A percentile compares a stretch with the other conserved stretches of the same genome.
Evolutionary conservation across 2,329 filamentous ascomycete genomes (phyloP).

Genomic region (Apiospora sp.): DNA sequence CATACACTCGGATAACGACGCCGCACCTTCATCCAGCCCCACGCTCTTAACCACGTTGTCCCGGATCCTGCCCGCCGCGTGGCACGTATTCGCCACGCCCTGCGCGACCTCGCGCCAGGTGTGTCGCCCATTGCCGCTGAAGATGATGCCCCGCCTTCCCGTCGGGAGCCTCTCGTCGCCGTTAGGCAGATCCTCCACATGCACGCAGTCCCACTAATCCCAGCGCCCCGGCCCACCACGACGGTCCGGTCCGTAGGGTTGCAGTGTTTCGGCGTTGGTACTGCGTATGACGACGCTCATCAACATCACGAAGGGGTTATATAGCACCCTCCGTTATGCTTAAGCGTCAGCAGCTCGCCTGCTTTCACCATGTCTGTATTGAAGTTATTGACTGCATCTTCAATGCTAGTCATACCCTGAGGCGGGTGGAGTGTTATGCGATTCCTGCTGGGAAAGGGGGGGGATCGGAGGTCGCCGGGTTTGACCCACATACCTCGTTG

Average conservation of each 20-base stretch:
- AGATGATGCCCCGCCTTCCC: conserved; percentile 51
- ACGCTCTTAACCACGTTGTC: conserved; percentile 39
- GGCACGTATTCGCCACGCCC: conserved; percentile 44
- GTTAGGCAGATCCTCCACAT: conserved; percentile 51
- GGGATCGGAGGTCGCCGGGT: neutral
- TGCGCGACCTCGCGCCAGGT: conserved; percentile 49
- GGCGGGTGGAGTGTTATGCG: no score
- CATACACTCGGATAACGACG: neutral
- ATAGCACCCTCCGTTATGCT: no score
- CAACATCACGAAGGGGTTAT: no score
- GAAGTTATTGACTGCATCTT: no score
- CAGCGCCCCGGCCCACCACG: conserved; percentile 46
- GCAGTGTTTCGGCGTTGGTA: no score
- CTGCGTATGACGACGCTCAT: no score
- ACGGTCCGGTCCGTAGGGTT: conserved; percentile 38
- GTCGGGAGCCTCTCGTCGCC: conserved; percentile 41
- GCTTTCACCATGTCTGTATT: no score
- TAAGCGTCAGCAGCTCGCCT: no score
- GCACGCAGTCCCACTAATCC: conserved; percentile 51
- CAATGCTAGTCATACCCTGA: no score
- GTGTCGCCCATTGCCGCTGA: conserved; percentile 49
- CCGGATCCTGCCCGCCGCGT: conserved; percentile 41
- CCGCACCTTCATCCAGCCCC: conserved; percentile 37
- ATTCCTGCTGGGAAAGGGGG: neutral
- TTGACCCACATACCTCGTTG: neutral